These are phyloP conservation scores for Penicillium sp. DNA, from an alignment of 2,329 filamentous ascomycete species.

Conservation along the genomic window DNA sequence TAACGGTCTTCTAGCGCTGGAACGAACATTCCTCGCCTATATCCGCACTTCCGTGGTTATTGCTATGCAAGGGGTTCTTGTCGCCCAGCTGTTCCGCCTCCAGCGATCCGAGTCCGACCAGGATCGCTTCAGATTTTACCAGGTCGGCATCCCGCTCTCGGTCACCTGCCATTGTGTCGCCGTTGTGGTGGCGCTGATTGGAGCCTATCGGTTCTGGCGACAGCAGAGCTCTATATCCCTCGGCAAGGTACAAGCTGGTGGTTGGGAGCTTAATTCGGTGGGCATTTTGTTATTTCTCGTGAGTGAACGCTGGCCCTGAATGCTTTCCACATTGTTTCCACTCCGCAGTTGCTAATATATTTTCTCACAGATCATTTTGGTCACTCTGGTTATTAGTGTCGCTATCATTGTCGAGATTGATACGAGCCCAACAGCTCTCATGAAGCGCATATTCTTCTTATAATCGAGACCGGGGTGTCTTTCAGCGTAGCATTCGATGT, in stretches of 20 bases:
- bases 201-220: conserved; percentile 63
- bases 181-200: conserved; percentile 56
- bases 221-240: conserved; percentile 63
- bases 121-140: conserved; percentile 60
- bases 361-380: conserved; percentile 18
- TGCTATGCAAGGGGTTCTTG: conserved; percentile 67
- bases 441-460: conserved; percentile 1
- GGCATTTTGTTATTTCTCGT: conserved; percentile 54
- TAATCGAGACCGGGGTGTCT: background rate
- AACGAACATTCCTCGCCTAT: conserved; percentile 75
- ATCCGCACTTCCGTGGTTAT: conserved; percentile 71
- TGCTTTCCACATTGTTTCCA: background rate
- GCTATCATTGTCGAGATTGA: conserved; percentile 25
- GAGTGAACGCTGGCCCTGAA: conserved; percentile 37
- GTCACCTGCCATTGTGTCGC: conserved; percentile 55
- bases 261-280: conserved; percentile 61
- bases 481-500: background rate
- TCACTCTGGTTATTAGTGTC: conserved; percentile 22
- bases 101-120: conserved; percentile 45
- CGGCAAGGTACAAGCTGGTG: conserved; percentile 62
- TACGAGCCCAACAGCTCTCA: background rate
- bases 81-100: conserved; percentile 70
- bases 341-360: conserved; percentile 9
- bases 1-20: conserved; percentile 60
- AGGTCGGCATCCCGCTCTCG: conserved; percentile 64